Conservation (phyloP, 2,329 filamentous ascomycete genomes). For the Aspergillus candidus region DNA sequence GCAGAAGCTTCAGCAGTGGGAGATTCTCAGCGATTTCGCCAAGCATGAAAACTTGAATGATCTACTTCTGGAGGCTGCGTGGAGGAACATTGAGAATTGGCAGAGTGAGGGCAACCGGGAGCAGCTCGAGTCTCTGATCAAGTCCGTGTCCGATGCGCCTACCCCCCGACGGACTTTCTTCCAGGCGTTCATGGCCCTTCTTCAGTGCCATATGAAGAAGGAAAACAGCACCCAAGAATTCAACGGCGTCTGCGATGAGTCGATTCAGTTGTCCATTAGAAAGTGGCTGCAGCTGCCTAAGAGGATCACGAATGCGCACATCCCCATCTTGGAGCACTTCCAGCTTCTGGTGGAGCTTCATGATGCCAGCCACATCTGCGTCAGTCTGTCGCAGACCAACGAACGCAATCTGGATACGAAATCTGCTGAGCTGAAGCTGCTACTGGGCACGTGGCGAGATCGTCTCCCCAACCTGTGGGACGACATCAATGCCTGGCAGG, state of each 20-base stretch:
- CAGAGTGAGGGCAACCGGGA: slow-evolving; percentile 78
- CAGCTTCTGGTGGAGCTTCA: slow-evolving; percentile 96
- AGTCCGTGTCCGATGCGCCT: slow-evolving; percentile 94
- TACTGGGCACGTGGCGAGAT: slow-evolving; percentile 92
- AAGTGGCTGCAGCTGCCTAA: slow-evolving; percentile 99
- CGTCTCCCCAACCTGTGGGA: slow-evolving; percentile 97
- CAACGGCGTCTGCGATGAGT: slow-evolving; percentile 85
- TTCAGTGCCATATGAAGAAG: slow-evolving; percentile 87
- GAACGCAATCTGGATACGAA: slow-evolving; percentile 83
- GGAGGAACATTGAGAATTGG: slow-evolving; percentile 95
- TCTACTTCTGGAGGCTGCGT: slow-evolving; percentile 87
- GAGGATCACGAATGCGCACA: slow-evolving; percentile 88
- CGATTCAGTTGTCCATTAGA: slow-evolving; percentile 90
- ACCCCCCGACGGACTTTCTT: slow-evolving; percentile 93
- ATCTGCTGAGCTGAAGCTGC: slow-evolving; percentile 88
- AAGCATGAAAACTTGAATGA: slow-evolving; percentile 99
- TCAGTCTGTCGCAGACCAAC: slow-evolving; percentile 79
- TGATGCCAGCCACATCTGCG: slow-evolving; percentile 93
- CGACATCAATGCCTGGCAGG: slow-evolving; percentile 98
- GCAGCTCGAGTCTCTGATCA: slow-evolving; percentile 85
- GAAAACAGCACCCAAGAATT: slow-evolving; percentile 70
- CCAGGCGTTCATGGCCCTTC: slow-evolving; percentile 93
- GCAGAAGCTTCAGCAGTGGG: slow-evolving; percentile 98
- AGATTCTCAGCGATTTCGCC: slow-evolving; percentile 92
- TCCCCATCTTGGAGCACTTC: slow-evolving; percentile 93